phyloP scores from a whole-genome alignment of 192 early-diverging fungal genomes.

The Geranomyces michiganensis region DNA sequence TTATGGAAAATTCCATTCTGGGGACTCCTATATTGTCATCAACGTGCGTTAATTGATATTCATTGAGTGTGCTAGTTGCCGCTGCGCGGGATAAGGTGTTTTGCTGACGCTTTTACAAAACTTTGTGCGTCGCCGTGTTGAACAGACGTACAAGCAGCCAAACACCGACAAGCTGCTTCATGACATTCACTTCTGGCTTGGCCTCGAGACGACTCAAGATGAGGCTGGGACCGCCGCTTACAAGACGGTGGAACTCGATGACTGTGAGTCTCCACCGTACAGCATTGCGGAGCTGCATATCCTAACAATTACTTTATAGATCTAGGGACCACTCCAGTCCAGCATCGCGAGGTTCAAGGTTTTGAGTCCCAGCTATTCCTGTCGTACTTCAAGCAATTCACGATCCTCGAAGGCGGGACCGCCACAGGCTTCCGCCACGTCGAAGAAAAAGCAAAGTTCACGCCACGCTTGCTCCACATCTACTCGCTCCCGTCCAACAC shows the following conservation, averaged over 20 bases:
- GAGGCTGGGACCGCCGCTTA: slow-evolving; percentile 85
- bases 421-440: slow-evolving; percentile 74
- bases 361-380: slow-evolving; percentile 68
- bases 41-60: slow-evolving; percentile 61
- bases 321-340: slow-evolving; percentile 65
- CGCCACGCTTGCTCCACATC: slow-evolving; percentile 62
- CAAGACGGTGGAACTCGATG: slow-evolving; percentile 78
- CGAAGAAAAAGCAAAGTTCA: slow-evolving; percentile 25
- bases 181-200: slow-evolving; percentile 86
- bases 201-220: slow-evolving; percentile 72
- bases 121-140: no score
- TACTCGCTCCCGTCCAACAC: slow-evolving; percentile 41
- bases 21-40: slow-evolving; percentile 78
- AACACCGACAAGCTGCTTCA: slow-evolving; percentile 65
- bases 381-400: slow-evolving; percentile 61
- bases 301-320: slow-evolving; percentile 35
- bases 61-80: no score
- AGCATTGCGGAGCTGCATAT: neutral
- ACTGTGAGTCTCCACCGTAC: slow-evolving; percentile 48
- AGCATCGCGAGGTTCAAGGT: slow-evolving; percentile 79
- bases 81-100: no score
- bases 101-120: no score
- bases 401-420: slow-evolving; percentile 68
- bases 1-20: slow-evolving; percentile 71
- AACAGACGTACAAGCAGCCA: slow-evolving; percentile 63